Percentiles rank a stretch among this genome's conserved stretches.
phyloP scores from a whole-genome alignment of 352 stramenopile species.

The Globisporangium spiculum region DNA sequence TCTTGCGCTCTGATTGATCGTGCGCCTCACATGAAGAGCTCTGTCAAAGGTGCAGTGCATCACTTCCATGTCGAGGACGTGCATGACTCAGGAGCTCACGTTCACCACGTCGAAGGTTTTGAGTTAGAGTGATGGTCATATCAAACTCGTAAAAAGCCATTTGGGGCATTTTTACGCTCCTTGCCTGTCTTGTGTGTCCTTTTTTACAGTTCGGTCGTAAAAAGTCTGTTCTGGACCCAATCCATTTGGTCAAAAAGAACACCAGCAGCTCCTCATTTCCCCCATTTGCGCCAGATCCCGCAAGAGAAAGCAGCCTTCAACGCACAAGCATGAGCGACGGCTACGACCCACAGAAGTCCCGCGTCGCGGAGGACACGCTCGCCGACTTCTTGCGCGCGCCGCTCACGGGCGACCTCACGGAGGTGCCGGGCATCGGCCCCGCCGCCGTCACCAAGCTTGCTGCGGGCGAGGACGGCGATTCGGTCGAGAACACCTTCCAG shows the following conservation, averaged over 20 bases:
- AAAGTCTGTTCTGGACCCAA: constrained; percentile 2
- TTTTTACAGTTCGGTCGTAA: constrained; percentile 9
- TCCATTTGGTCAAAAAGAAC: background rate
- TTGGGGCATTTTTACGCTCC: background rate
- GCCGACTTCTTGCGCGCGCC: constrained; percentile 90
- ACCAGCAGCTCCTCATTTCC: constrained; percentile 7
- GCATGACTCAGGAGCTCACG: background rate
- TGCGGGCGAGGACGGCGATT: constrained; percentile 76
- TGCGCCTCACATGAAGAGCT: background rate
- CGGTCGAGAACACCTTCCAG: constrained; percentile 97
- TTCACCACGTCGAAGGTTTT: background rate
- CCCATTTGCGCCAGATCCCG: background rate
- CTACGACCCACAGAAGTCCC: constrained; percentile 92
- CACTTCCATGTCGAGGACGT: too few relatives aligned
- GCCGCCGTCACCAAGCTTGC: constrained; percentile 87
- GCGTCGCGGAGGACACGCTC: constrained; percentile 88
- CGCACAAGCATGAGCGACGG: constrained; percentile 58
- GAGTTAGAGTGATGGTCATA: background rate
- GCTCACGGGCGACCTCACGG: constrained; percentile 91
- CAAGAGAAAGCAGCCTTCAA: constrained; percentile 9
- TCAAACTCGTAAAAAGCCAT: background rate
- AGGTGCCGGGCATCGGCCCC: constrained; percentile 94
- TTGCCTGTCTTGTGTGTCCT: background rate
- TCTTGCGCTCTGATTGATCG: background rate
- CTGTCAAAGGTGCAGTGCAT: background rate